phyloP scores from a whole-genome alignment of 2,329 filamentous ascomycete genomes.

The Biscogniauxia marginata region DNA sequence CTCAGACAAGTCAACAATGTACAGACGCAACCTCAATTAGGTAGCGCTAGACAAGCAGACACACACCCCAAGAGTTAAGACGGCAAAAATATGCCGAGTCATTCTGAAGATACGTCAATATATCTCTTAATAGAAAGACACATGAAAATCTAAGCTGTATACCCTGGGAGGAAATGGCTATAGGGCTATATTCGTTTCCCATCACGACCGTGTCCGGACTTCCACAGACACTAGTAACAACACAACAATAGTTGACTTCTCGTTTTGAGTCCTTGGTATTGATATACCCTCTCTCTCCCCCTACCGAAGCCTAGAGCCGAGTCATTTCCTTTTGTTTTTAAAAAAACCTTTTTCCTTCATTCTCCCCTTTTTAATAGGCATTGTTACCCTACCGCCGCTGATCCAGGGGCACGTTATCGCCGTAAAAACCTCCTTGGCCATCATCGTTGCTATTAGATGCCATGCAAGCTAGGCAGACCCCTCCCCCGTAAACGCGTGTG shows the following conservation, averaged over 20 bases:
- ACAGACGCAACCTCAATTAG: neutral
- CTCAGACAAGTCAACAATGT: neutral
- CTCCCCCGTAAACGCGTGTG: slow-evolving; percentile 59
- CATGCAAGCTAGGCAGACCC: slow-evolving; percentile 55
- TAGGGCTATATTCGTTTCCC: neutral
- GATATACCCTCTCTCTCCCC: neutral
- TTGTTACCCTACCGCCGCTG: slow-evolving; percentile 42
- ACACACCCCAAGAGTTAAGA: neutral
- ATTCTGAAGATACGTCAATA: neutral
- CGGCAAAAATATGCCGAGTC: neutral
- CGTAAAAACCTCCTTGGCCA: slow-evolving; percentile 48
- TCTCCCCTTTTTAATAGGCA: neutral
- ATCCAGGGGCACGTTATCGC: slow-evolving; percentile 51
- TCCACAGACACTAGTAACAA: neutral
- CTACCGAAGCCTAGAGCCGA: neutral
- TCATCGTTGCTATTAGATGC: slow-evolving; percentile 44
- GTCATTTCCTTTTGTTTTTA: neutral
- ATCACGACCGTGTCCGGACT: neutral
- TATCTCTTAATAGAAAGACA: neutral
- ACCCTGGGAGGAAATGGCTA: neutral
- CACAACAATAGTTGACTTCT: neutral
- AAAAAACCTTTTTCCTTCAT: neutral
- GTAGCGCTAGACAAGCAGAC: neutral
- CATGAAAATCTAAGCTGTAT: neutral
- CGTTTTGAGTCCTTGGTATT: too few relatives aligned